phyloP scores from a whole-genome alignment of 1,284 basidiomycete species.

The Cryptococcus depauperatus region DNA sequence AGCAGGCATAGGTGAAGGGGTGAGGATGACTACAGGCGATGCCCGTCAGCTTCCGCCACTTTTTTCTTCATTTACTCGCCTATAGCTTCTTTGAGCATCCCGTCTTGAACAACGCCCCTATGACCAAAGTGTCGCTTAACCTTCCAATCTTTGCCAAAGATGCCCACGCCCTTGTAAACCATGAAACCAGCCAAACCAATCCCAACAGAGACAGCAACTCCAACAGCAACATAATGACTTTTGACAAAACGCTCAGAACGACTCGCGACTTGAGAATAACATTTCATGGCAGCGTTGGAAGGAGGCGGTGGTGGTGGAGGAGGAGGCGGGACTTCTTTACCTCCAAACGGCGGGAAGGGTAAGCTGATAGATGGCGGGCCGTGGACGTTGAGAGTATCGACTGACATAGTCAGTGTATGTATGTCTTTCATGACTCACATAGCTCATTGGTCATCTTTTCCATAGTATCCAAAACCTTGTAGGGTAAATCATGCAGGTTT shows the following conservation, averaged over 20 bases:
- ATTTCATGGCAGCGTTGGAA: constrained; percentile 4
- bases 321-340: constrained; percentile 24
- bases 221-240: constrained; percentile 28
- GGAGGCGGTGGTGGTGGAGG: constrained; percentile 30
- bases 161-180: constrained; percentile 11
- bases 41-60: not conserved
- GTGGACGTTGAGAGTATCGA: constrained; percentile 41
- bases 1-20: constrained; percentile 36
- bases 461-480: constrained; percentile 39
- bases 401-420: constrained; percentile 13
- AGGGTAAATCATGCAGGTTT: constrained; percentile 40
- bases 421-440: constrained; percentile 24
- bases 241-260: constrained; percentile 17
- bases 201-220: constrained; percentile 28
- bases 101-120: constrained; percentile 34
- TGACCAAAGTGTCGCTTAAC: constrained; percentile 20
- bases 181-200: constrained; percentile 22
- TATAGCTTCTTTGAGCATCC: constrained; percentile 43
- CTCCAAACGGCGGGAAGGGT: constrained; percentile 39
- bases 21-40: constrained; percentile 29
- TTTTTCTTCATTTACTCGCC: constrained; percentile 21
- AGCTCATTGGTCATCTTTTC: constrained; percentile 40
- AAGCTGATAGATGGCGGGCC: constrained; percentile 41
- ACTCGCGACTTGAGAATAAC: constrained; percentile 10
- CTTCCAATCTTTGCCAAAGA: constrained; percentile 4